These are phyloP conservation scores for Tephrocybe sp. DNA, from an alignment of 768 basidiomycete genomes.

Conservation along the genomic window DNA sequence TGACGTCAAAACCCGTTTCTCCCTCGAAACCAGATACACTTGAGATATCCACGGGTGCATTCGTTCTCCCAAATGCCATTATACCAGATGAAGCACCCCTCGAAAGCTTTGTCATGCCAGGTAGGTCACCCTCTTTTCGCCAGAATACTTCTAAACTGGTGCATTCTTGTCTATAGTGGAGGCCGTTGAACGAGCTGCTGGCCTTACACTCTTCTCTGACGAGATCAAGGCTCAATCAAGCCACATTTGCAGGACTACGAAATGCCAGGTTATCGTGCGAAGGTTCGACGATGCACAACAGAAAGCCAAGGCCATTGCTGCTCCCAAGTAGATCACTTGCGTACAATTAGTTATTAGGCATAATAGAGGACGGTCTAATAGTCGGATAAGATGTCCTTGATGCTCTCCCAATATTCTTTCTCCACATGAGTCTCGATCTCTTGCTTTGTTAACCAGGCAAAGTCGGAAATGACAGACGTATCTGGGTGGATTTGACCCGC, in stretches of 20 bases:
- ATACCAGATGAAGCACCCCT: slow-evolving; percentile 86
- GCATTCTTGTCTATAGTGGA: slow-evolving; percentile 58
- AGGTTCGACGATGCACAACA: slow-evolving; percentile 91
- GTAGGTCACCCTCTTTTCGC: slow-evolving; percentile 39
- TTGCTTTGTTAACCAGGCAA: slow-evolving; percentile 93
- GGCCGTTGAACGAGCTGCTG: slow-evolving; percentile 87
- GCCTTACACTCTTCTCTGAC: slow-evolving; percentile 84
- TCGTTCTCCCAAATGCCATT: slow-evolving; percentile 92
- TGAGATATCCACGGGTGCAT: slow-evolving; percentile 89
- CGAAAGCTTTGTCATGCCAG: slow-evolving; percentile 78
- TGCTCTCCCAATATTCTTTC: slow-evolving; percentile 68
- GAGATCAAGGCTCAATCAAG: slow-evolving; percentile 71
- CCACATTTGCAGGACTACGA: slow-evolving; percentile 86
- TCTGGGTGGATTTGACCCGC: slow-evolving; percentile 77
- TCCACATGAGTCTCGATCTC: slow-evolving; percentile 79
- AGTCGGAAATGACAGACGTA: slow-evolving; percentile 59
- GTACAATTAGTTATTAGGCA: slow-evolving; percentile 8
- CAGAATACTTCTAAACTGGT: background rate
- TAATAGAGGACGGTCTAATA: slow-evolving; percentile 31
- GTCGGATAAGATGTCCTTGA: slow-evolving; percentile 84
- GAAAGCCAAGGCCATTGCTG: slow-evolving; percentile 54
- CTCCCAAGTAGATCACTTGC: slow-evolving; percentile 37
- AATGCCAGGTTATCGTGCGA: slow-evolving; percentile 86
- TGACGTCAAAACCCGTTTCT: slow-evolving; percentile 73
- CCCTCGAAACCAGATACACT: slow-evolving; percentile 66